A percentile compares a stretch with the other conserved stretches of the same genome.
Evolutionary conservation across 129 eudicot genomes (phyloP).

Genomic region (Silybum marianum): DNA sequence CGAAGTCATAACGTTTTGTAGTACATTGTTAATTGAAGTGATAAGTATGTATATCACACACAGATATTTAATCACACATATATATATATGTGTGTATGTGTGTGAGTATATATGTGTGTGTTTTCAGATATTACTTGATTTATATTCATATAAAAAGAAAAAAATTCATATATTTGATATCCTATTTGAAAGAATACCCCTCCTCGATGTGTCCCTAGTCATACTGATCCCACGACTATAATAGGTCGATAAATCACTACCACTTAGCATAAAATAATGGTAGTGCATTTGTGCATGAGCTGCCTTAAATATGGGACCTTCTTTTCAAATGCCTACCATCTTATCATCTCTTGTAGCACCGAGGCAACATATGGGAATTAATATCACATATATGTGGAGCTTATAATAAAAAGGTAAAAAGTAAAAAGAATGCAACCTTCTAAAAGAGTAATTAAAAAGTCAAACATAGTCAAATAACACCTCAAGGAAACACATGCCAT

Average conservation of each 20-base stretch:
- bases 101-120: too few relatives aligned
- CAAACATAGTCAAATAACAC: neutral
- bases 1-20: too few relatives aligned
- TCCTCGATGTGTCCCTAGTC: neutral
- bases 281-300: neutral
- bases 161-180: too few relatives aligned
- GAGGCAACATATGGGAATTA: neutral
- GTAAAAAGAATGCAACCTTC: neutral
- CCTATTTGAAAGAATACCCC: neutral
- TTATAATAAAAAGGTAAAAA: neutral
- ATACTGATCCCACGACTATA: neutral
- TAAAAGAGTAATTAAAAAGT: neutral
- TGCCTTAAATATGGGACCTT: neutral
- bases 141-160: neutral
- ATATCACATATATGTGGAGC: neutral
- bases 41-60: too few relatives aligned
- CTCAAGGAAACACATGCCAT: too few relatives aligned
- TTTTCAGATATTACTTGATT: too few relatives aligned
- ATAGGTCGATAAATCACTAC: neutral
- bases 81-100: too few relatives aligned
- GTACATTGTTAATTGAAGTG: too few relatives aligned
- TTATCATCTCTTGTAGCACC: neutral
- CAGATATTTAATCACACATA: too few relatives aligned
- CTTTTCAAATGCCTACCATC: neutral
- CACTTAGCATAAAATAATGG: neutral